Evolutionary conservation across 1,284 basidiomycete genomes (phyloP).

Genomic region (Cutaneotrichosporon spelunceum): DNA sequence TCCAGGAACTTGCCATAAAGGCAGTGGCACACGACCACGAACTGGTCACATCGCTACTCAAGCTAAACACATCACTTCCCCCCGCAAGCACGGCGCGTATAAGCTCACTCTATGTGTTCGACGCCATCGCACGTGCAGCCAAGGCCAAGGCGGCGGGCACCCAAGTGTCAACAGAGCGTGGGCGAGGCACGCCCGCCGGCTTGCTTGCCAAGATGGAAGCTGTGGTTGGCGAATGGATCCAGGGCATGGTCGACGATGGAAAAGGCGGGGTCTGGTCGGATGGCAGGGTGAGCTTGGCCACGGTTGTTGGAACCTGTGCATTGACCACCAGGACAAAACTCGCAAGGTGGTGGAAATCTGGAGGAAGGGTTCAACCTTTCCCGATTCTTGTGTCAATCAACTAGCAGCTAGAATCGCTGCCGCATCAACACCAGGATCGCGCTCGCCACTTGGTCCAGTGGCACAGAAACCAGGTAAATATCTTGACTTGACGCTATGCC

Average conservation of each 20-base stretch:
- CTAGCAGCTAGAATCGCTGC: conserved; percentile 19
- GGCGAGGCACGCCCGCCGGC: conserved; percentile 62
- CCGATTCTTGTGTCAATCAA: conserved; percentile 53
- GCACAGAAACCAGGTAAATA: conserved; percentile 23
- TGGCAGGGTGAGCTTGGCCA: conserved; percentile 69
- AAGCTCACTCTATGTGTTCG: conserved; percentile 81
- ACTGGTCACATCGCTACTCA: conserved; percentile 77
- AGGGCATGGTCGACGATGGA: conserved; percentile 64
- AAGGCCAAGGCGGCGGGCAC: conserved; percentile 65
- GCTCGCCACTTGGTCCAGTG: conserved; percentile 2
- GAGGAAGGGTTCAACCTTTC: conserved; percentile 82
- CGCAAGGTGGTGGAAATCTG: conserved; percentile 94
- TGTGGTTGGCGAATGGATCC: conserved; percentile 74
- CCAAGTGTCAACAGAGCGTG: conserved; percentile 58
- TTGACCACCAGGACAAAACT: conserved; percentile 73
- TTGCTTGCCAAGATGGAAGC: conserved; percentile 83
- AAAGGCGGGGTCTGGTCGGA: conserved; percentile 59
- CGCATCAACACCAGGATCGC: conserved; percentile 6
- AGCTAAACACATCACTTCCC: conserved; percentile 72
- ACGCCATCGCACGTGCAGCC: conserved; percentile 81
- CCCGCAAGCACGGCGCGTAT: conserved; percentile 61
- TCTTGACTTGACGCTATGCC: background rate
- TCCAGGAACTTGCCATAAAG: conserved; percentile 70
- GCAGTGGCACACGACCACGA: conserved; percentile 76
- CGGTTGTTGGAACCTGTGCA: background rate